Percentiles rank a stretch among this genome's conserved stretches.
Evolutionary conservation across 768 basidiomycete genomes (phyloP).

Genomic region (Trametes cingulata): DNA sequence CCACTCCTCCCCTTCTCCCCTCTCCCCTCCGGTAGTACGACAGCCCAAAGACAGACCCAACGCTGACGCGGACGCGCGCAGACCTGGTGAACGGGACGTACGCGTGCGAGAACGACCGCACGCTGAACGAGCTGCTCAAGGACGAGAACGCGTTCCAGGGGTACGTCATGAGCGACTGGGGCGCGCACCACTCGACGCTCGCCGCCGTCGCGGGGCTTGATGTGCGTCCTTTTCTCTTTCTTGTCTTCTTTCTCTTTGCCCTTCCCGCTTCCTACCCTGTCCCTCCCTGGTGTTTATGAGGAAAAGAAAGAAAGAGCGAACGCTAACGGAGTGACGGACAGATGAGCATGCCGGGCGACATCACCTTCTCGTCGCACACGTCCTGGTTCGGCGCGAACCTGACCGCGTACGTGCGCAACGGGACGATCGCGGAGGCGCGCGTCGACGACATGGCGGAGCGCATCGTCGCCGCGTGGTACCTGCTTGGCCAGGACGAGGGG

Average conservation of each 20-base stretch:
- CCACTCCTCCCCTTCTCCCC: background rate
- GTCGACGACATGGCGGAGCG: slow-evolving; percentile 83
- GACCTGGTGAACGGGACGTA: slow-evolving; percentile 70
- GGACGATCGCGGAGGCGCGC: slow-evolving; percentile 63
- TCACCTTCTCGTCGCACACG: slow-evolving; percentile 48
- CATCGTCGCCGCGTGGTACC: slow-evolving; percentile 72
- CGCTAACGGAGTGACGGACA: slow-evolving; percentile 24
- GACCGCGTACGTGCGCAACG: slow-evolving; percentile 67
- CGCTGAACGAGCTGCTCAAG: slow-evolving; percentile 75
- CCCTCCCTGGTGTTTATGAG: too few species aligned
- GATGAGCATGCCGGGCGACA: slow-evolving; percentile 75
- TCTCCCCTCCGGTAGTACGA: too few species aligned
- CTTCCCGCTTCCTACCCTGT: too few species aligned
- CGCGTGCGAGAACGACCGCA: slow-evolving; percentile 73
- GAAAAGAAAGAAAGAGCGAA: too few species aligned
- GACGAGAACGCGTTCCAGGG: slow-evolving; percentile 77
- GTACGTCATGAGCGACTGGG: slow-evolving; percentile 77
- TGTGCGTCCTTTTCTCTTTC: slow-evolving; percentile 38
- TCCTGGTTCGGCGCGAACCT: slow-evolving; percentile 72
- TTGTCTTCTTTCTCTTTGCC: background rate
- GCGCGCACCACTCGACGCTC: slow-evolving; percentile 62
- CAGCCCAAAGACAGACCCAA: background rate
- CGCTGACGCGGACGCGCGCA: slow-evolving; percentile 27
- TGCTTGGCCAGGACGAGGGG: slow-evolving; percentile 60
- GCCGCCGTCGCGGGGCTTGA: slow-evolving; percentile 63